Evolutionary conservation across 345 rosid species (phyloP), one percentile per base, ranked within the genome.

Genomic region (Leavenworthia alabamica): DNA sequence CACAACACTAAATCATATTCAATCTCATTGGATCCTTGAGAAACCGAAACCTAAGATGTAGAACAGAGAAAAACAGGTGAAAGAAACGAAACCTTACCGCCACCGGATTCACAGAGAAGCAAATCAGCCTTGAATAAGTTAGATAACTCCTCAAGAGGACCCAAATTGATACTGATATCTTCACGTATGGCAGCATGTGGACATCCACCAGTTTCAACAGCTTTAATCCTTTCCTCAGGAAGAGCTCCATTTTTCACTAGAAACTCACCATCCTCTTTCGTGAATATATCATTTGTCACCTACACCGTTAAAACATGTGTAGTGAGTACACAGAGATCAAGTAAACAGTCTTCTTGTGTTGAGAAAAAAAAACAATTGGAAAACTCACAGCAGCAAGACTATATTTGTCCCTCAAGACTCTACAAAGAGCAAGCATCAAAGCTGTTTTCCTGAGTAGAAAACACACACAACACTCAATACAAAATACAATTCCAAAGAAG

Each of bases 121-220:
- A 93, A 42, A 73, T 89, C 97, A 53, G 99, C 75, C 58, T 81
- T 93, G 79, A 78, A 93, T 63, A 89, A 66, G 75, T 82, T 85
- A 9, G 94, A 83, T 16, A 89, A 88, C 80, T 93, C 99, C 79
- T 93, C 99, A 2, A 89, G 96, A 52, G 96, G 99, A 57, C 99
- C 99, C 33, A 93, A 80, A 69, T 89, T 93, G 56, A 89, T 93
- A 74, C 96, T 93, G 79, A 93, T 93, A 64, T 93, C 97, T 78
- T 93, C 97, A 54, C 94, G 96, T 64, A 93, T 93, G 0, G 99
- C 99, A n/a, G 97, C 97, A 52, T 89, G 99, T 5, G 97, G 96
- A 53, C 99, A 87, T 32, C 96, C 97, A 75, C 99, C 97, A 0
- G 97, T 93, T 77, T 93, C 97, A 31, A 89, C 84, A 44, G 99